A percentile compares a stretch with the other conserved stretches of the same genome.
Evolutionary conservation across 2,329 filamentous ascomycete genomes (phyloP).

Genomic region (Paraconiothyrium brasiliense): DNA sequence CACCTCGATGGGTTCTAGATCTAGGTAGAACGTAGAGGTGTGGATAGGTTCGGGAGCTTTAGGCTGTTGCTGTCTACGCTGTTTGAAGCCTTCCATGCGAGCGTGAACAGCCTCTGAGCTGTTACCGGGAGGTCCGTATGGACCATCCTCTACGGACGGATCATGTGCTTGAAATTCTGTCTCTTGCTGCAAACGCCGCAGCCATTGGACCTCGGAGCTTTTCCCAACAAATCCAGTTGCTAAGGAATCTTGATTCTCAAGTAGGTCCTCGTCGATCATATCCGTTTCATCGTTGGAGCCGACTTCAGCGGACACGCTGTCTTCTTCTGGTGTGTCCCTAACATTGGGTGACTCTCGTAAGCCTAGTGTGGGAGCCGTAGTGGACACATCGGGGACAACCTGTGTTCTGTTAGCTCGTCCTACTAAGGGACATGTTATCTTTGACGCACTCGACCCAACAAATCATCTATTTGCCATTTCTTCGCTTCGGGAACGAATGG

Average conservation of each 20-base stretch:
- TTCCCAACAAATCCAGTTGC: constrained; percentile 38
- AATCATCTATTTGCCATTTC: too few relatives aligned
- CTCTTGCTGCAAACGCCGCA: constrained; percentile 26
- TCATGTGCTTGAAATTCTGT: background rate
- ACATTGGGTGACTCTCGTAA: too few relatives aligned
- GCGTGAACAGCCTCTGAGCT: constrained; percentile 19
- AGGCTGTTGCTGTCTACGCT: background rate
- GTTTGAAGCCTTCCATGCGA: constrained; percentile 18
- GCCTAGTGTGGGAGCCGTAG: too few relatives aligned
- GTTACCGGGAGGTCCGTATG: constrained; percentile 30
- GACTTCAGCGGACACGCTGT: constrained; percentile 1
- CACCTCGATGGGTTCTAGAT: constrained; percentile 34
- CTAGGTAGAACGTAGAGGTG: constrained; percentile 40
- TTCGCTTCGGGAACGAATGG: too few relatives aligned
- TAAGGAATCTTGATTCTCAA: constrained; percentile 22
- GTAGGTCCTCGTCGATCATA: constrained; percentile 32
- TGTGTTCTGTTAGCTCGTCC: too few relatives aligned
- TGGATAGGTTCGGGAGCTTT: constrained; percentile 27
- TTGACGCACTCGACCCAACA: too few relatives aligned
- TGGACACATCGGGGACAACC: too few relatives aligned
- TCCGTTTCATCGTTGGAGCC: constrained; percentile 25
- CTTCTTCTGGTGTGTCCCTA: too few relatives aligned
- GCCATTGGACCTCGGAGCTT: constrained; percentile 39
- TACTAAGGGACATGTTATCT: too few relatives aligned
- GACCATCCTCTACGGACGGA: background rate